Evolutionary conservation across 2,329 filamentous ascomycete genomes (phyloP).

Genomic region (Torrubiella hemipterigena): DNA sequence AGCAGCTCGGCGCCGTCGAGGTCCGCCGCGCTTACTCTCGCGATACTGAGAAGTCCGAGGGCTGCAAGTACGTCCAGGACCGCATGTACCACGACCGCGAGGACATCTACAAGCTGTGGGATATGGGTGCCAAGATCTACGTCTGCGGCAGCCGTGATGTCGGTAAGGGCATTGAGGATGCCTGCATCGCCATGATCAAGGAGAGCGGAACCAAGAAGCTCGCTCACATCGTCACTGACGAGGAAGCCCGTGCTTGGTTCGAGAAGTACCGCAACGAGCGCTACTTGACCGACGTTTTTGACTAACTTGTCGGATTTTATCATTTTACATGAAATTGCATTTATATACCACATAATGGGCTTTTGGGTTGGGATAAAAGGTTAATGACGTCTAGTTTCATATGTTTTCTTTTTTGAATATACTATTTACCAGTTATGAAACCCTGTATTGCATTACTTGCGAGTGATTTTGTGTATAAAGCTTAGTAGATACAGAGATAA

Average conservation of each 20-base stretch:
- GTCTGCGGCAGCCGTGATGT: constrained; percentile 50
- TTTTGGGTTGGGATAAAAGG: no score
- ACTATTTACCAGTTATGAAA: no score
- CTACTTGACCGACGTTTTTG: constrained; percentile 51
- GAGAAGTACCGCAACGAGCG: constrained; percentile 39
- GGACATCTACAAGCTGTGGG: constrained; percentile 25
- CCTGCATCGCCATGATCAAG: constrained; percentile 21
- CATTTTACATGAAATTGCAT: not conserved
- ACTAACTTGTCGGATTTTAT: no score
- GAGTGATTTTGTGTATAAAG: no score
- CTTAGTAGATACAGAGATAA: no score
- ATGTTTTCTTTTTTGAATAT: no score
- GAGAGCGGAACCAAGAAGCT: constrained; percentile 17
- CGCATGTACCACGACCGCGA: constrained; percentile 22
- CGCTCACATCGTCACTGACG: constrained; percentile 19
- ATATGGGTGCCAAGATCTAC: constrained; percentile 41
- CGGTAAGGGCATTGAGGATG: constrained; percentile 32
- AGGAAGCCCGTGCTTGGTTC: constrained; percentile 33
- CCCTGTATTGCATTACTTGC: no score
- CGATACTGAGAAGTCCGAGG: constrained; percentile 26
- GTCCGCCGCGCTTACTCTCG: constrained; percentile 45
- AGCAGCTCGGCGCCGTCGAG: constrained; percentile 44
- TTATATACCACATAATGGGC: no score
- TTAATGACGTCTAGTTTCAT: no score
- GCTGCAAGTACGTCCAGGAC: constrained; percentile 36